Conservation (phyloP, 2,329 filamentous ascomycete species). For the Endoconidiophora laricicola region DNA sequence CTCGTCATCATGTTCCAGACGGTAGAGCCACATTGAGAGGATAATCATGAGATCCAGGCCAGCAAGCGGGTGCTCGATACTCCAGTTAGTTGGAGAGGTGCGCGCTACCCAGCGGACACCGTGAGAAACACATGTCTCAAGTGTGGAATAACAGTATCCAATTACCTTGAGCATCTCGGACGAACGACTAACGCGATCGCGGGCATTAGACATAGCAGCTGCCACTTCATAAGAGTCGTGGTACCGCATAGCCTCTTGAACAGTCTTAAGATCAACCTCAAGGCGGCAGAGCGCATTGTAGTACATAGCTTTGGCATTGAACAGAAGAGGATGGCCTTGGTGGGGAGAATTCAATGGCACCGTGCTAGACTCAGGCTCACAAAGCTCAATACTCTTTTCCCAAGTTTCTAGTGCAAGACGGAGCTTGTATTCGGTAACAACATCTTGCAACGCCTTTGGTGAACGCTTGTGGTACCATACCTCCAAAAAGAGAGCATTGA, state of each 20-base stretch:
- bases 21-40: conserved; percentile 93
- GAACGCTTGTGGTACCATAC: conserved; percentile 99
- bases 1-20: conserved; percentile 93
- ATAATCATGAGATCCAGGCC: conserved; percentile 97
- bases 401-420: conserved; percentile 92
- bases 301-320: conserved; percentile 96
- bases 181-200: conserved; percentile 86
- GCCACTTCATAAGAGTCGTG: conserved; percentile 96
- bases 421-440: conserved; percentile 96
- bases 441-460: conserved; percentile 91
- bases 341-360: conserved; percentile 87
- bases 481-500: conserved; percentile 94
- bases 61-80: conserved; percentile 90
- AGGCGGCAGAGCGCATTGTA: conserved; percentile 83
- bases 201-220: conserved; percentile 85
- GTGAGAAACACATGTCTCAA: conserved; percentile 86
- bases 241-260: conserved; percentile 91
- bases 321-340: conserved; percentile 74
- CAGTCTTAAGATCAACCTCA: conserved; percentile 86
- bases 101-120: conserved; percentile 97
- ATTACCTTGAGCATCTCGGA: conserved; percentile 98
- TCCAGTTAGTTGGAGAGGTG: conserved; percentile 97
- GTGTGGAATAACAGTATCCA: conserved; percentile 92
- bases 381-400: conserved; percentile 89
- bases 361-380: conserved; percentile 75